A percentile compares a stretch with the other conserved stretches of the same genome.
These are phyloP conservation scores for Boletellus deceptivus DNA, from an alignment of 1,284 basidiomycete species.

Conservation along the genomic window DNA sequence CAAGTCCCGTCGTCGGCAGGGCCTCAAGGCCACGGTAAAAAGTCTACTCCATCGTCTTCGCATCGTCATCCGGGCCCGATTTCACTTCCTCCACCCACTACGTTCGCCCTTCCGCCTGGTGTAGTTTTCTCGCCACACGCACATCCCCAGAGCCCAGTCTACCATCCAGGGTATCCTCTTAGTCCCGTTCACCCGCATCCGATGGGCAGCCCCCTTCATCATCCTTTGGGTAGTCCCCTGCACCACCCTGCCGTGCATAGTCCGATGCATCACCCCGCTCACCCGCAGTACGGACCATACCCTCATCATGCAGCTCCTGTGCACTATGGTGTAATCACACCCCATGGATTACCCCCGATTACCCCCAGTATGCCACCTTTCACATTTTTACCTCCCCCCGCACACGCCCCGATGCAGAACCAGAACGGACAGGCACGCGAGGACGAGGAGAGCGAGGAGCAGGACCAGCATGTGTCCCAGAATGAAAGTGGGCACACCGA, in stretches of 20 bases:
- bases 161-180: constrained; percentile 33
- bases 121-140: constrained; percentile 35
- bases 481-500: constrained; percentile 10
- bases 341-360: constrained; percentile 70
- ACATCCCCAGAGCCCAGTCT: constrained; percentile 35
- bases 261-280: constrained; percentile 41
- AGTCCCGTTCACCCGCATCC: constrained; percentile 28
- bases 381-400: constrained; percentile 53
- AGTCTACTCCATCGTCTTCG: constrained; percentile 38
- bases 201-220: constrained; percentile 31
- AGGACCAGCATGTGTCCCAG: not conserved
- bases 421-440: constrained; percentile 7
- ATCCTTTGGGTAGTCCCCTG: constrained; percentile 31
- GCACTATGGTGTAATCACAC: constrained; percentile 48
- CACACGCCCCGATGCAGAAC: constrained; percentile 19
- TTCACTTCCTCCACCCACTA: constrained; percentile 57
- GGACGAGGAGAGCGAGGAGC: constrained; percentile 4
- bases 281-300: constrained; percentile 33
- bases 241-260: constrained; percentile 32
- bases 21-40: constrained; percentile 22
- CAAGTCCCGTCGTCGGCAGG: constrained; percentile 9
- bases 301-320: constrained; percentile 36
- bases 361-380: constrained; percentile 81
- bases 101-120: constrained; percentile 42
- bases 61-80: constrained; percentile 70